A percentile compares a stretch with the other conserved stretches of the same genome.
Conservation (phyloP, 2,329 filamentous ascomycete species). For the Coniochaeta hoffmannii region DNA sequence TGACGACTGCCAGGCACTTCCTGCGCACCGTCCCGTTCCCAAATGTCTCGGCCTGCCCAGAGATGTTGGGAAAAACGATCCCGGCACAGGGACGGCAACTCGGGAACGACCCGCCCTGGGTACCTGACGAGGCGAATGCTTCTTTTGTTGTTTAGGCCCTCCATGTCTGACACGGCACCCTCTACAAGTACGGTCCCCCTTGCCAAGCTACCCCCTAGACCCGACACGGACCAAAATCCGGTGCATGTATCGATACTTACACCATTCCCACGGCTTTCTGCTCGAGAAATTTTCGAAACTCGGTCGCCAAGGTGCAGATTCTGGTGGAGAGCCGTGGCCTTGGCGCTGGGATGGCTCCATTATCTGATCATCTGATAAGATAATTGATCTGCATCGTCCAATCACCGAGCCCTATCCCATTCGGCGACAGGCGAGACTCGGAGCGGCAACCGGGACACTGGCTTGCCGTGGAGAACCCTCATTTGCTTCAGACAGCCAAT, state of each 20-base stretch:
- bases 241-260: neutral
- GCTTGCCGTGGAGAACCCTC: neutral
- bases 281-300: neutral
- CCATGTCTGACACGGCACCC: neutral
- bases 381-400: conserved; percentile 8
- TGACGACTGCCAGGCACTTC: neutral
- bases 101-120: neutral
- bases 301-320: conserved; percentile 8
- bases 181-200: too few relatives aligned
- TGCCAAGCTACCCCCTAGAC: neutral
- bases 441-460: neutral
- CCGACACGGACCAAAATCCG: neutral
- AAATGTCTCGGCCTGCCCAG: neutral
- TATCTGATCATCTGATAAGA: conserved; percentile 53
- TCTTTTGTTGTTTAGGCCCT: neutral
- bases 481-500: neutral
- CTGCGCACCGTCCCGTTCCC: neutral
- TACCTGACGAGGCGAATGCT: neutral
- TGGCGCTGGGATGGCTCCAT: conserved; percentile 4
- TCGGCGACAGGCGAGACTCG: neutral
- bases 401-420: neutral
- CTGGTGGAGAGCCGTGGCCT: conserved; percentile 26
- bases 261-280: neutral
- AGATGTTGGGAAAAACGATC: neutral
- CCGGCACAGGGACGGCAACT: neutral